phyloP scores from a whole-genome alignment of 768 basidiomycete genomes.

The Tephrocybe sp. region DNA sequence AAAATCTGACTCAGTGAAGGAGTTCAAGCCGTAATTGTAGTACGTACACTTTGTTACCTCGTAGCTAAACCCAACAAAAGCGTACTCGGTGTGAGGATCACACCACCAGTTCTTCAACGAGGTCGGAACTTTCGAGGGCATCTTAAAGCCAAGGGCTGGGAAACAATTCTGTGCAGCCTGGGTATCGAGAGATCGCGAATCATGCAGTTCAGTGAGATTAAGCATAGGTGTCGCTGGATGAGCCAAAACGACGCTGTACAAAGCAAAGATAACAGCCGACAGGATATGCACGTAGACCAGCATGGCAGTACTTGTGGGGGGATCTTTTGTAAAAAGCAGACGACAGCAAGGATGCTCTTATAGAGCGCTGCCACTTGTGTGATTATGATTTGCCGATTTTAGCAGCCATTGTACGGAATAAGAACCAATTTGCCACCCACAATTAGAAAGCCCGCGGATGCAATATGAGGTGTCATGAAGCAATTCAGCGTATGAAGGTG shows the following conservation, averaged over 20 bases:
- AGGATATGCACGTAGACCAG: background rate
- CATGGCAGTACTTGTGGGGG: background rate
- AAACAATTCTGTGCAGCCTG: constrained; percentile 17
- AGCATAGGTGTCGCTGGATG: constrained; percentile 1
- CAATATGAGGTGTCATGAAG: background rate
- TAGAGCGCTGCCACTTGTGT: constrained; percentile 39
- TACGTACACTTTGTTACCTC: constrained; percentile 61
- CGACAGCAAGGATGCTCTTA: constrained; percentile 12
- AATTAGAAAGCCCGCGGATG: constrained; percentile 9
- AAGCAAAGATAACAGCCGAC: background rate
- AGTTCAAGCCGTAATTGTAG: background rate
- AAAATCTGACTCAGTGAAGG: too few species aligned
- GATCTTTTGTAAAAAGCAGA: background rate
- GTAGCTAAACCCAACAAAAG: constrained; percentile 75
- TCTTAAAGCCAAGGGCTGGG: constrained; percentile 27
- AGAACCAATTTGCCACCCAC: constrained; percentile 4
- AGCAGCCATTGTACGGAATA: constrained; percentile 3
- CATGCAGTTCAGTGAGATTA: constrained; percentile 1
- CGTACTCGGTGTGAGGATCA: constrained; percentile 58
- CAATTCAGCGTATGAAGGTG: background rate
- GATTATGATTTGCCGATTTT: background rate
- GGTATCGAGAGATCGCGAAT: constrained; percentile 4
- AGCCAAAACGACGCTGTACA: constrained; percentile 3
- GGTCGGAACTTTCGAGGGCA: constrained; percentile 48
- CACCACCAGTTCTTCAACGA: constrained; percentile 64